phyloP scores from a whole-genome alignment of 2,329 filamentous ascomycete species.

The Alternaria gaisen region DNA sequence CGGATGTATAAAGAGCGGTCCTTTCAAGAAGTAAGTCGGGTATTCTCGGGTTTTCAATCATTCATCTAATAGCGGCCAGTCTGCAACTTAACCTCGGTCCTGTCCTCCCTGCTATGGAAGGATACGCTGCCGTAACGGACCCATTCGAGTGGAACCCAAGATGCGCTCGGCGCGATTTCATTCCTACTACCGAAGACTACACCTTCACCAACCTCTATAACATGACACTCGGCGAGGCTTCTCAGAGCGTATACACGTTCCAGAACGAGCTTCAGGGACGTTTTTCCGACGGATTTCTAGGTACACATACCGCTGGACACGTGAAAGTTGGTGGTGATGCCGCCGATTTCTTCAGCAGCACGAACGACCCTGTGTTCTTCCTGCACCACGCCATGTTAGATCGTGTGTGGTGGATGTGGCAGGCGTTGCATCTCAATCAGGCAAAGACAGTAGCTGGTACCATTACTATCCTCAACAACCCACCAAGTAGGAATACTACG shows the following conservation, averaged over 20 bases:
- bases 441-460: constrained; percentile 39
- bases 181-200: constrained; percentile 28
- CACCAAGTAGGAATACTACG: constrained; percentile 56
- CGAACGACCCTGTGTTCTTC: constrained; percentile 57
- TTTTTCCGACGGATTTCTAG: constrained; percentile 30
- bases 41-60: background rate
- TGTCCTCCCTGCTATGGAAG: constrained; percentile 15
- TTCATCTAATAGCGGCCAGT: background rate
- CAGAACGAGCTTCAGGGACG: constrained; percentile 39
- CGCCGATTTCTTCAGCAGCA: constrained; percentile 55
- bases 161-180: constrained; percentile 47
- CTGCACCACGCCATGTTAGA: constrained; percentile 60
- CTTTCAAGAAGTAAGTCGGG: constrained; percentile 38
- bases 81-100: constrained; percentile 37
- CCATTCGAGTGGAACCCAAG: constrained; percentile 36
- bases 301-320: constrained; percentile 55
- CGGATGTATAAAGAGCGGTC: constrained; percentile 33
- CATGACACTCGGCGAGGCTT: constrained; percentile 63
- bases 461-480: constrained; percentile 51
- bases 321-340: constrained; percentile 37
- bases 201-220: constrained; percentile 47
- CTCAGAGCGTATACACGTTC: constrained; percentile 48
- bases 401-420: constrained; percentile 59
- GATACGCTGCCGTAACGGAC: constrained; percentile 20
- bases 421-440: constrained; percentile 36